phyloP scores from a whole-genome alignment of 768 basidiomycete genomes.

The Nidularia sp. region DNA sequence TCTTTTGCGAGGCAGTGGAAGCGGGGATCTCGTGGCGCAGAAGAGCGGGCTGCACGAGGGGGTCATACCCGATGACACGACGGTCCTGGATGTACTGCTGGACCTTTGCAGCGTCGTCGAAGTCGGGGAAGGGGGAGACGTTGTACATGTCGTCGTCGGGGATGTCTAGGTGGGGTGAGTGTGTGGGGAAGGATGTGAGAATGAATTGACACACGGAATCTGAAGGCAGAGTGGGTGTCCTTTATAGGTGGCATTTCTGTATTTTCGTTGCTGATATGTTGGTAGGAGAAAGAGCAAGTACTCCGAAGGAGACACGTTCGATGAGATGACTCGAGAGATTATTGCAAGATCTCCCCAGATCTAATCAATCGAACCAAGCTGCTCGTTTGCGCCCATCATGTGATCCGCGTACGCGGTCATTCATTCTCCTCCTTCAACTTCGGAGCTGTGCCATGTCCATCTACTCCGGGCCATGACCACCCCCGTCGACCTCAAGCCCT shows the following conservation, averaged over 20 bases:
- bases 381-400: not conserved
- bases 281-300: not conserved
- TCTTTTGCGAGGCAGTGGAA: constrained; percentile 57
- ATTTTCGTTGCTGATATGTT: too few species aligned
- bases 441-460: not conserved
- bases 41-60: constrained; percentile 90
- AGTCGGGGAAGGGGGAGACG: constrained; percentile 60
- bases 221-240: constrained; percentile 6
- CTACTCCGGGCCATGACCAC: constrained; percentile 13
- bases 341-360: not conserved
- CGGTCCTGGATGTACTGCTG: constrained; percentile 77
- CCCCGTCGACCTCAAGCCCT: constrained; percentile 45
- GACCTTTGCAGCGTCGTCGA: constrained; percentile 59
- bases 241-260: too few species aligned
- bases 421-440: not conserved
- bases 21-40: constrained; percentile 84
- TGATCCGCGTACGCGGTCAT: not conserved
- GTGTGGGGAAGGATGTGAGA: constrained; percentile 7
- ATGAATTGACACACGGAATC: constrained; percentile 27
- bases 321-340: not conserved
- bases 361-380: not conserved
- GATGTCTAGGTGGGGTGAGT: constrained; percentile 26
- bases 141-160: constrained; percentile 42
- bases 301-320: not conserved
- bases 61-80: constrained; percentile 86